Conservation (phyloP, 2,329 filamentous ascomycete genomes). For the Fusarium tricinctum region DNA sequence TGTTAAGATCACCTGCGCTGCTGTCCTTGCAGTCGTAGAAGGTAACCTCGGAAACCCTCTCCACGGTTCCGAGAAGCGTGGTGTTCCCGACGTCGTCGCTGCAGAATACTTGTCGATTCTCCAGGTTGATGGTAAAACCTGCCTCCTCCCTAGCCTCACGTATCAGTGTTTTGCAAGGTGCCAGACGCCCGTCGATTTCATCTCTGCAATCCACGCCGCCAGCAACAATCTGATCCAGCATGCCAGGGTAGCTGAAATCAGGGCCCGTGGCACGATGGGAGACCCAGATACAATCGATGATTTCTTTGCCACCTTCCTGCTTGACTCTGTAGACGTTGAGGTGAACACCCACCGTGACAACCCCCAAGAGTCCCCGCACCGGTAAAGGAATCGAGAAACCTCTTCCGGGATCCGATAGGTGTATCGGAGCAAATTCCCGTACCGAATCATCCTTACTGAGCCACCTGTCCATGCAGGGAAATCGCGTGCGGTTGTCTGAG, state of each 20-base stretch:
- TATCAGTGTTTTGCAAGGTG: conserved; percentile 49
- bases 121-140: conserved; percentile 35
- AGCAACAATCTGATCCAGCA: conserved; percentile 56
- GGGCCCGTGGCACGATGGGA: conserved; percentile 49
- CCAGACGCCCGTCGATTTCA: conserved; percentile 32
- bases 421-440: conserved; percentile 51
- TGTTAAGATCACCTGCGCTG: conserved; percentile 48
- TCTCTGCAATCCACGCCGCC: conserved; percentile 54
- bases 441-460: conserved; percentile 33
- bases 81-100: not conserved
- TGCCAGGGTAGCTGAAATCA: conserved; percentile 52
- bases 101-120: conserved; percentile 35
- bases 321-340: conserved; percentile 55
- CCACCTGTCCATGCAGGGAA: conserved; percentile 50
- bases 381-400: conserved; percentile 52
- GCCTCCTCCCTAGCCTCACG: conserved; percentile 56
- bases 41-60: conserved; percentile 47
- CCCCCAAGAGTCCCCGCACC: conserved; percentile 54
- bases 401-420: conserved; percentile 38
- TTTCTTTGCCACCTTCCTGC: conserved; percentile 37
- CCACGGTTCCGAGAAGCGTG: conserved; percentile 44
- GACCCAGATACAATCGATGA: conserved; percentile 53
- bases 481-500: conserved; percentile 39
- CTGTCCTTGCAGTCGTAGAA: conserved; percentile 55
- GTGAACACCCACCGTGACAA: conserved; percentile 56